phyloP scores from a whole-genome alignment of 2,329 filamentous ascomycete species.

The Calonectria hawksworthii region DNA sequence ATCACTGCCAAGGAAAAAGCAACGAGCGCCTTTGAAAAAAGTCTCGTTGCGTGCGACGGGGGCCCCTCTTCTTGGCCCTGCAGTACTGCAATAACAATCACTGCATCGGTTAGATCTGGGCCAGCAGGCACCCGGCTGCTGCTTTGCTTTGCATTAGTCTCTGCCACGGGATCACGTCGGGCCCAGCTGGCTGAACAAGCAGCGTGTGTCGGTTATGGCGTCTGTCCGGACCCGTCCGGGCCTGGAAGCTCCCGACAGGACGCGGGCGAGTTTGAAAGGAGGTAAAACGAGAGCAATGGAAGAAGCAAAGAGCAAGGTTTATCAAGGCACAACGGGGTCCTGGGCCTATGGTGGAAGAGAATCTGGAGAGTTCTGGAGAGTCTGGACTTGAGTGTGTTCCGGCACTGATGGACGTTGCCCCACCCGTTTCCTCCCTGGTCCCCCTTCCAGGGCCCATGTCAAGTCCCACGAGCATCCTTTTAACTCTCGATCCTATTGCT shows the following conservation, averaged over 20 bases:
- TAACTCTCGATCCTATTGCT: slow-evolving; percentile 7
- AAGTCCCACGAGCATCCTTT: neutral
- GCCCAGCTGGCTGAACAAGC: neutral
- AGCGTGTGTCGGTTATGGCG: slow-evolving; percentile 1
- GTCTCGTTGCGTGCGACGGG: neutral
- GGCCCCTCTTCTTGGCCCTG: neutral
- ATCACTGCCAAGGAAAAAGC: slow-evolving; percentile 8
- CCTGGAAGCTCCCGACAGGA: neutral
- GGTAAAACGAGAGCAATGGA: too few relatives aligned
- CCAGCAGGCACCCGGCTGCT: neutral
- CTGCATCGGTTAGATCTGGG: neutral
- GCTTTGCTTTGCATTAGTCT: slow-evolving; percentile 11
- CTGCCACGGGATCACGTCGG: neutral
- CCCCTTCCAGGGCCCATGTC: slow-evolving; percentile 6
- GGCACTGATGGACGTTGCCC: slow-evolving; percentile 9
- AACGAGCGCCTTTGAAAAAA: slow-evolving; percentile 10
- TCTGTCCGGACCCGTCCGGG: neutral
- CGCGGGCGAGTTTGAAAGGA: neutral
- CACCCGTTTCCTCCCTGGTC: slow-evolving; percentile 6
- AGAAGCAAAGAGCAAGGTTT: neutral
- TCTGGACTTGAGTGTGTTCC: neutral
- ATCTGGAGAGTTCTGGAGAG: neutral
- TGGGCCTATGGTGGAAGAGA: neutral
- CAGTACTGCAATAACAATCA: neutral
- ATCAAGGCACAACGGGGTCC: neutral